phyloP scores from a whole-genome alignment of 352 stramenopile species.

The Globisporangium perplexum region DNA sequence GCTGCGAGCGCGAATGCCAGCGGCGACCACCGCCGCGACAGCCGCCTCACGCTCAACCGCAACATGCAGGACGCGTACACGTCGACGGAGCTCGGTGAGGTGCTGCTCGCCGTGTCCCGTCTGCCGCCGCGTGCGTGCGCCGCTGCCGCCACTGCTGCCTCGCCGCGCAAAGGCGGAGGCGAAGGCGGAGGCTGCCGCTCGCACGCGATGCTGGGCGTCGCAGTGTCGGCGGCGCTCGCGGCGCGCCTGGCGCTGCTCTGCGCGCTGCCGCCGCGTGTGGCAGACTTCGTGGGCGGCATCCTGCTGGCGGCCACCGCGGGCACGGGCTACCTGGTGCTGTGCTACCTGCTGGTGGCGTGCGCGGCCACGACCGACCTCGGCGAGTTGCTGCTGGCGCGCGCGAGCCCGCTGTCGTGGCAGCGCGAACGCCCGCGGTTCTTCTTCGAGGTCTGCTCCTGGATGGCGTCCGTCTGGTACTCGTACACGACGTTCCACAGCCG shows the following conservation, averaged over 20 bases:
- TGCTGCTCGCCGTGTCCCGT: constrained; percentile 34
- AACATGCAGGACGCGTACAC: constrained; percentile 13
- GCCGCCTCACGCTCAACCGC: constrained; percentile 4
- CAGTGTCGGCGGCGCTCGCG: constrained; percentile 20
- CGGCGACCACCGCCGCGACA: background rate
- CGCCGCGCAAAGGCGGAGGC: constrained; percentile 9
- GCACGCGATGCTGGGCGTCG: constrained; percentile 24
- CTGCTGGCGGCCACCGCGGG: constrained; percentile 45
- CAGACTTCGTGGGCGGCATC: constrained; percentile 45
- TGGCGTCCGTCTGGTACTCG: constrained; percentile 60
- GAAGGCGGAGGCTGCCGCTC: background rate
- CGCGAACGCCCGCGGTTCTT: constrained; percentile 51
- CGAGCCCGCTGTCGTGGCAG: constrained; percentile 42
- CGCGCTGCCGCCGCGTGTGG: constrained; percentile 29
- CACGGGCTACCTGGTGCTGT: constrained; percentile 40
- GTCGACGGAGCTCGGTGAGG: constrained; percentile 38
- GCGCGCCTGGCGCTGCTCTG: constrained; percentile 24
- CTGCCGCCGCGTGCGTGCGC: constrained; percentile 13
- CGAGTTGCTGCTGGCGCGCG: constrained; percentile 44
- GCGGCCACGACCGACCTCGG: constrained; percentile 22
- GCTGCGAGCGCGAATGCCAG: background rate
- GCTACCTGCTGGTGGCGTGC: constrained; percentile 28
- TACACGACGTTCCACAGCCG: constrained; percentile 51
- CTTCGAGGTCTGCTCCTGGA: constrained; percentile 69
- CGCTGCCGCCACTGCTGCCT: background rate